These are phyloP conservation scores for Phytophthora ohioensis DNA, from an alignment of 352 stramenopile genomes.

Conservation along the genomic window DNA sequence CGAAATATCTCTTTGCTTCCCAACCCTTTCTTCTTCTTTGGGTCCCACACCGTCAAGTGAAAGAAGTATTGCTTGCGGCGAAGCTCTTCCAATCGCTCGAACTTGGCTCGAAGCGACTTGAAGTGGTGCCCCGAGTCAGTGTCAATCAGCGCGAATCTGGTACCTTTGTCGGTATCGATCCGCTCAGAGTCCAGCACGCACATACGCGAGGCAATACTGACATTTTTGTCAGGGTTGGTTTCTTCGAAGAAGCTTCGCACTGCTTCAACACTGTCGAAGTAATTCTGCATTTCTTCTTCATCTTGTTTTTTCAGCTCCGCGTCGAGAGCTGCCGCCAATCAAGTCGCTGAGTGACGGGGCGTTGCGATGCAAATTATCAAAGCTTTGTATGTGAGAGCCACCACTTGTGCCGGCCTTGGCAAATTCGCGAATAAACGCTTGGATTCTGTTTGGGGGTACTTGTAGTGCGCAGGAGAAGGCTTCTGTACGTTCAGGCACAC, in stretches of 20 bases:
- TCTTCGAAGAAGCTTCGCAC: neutral
- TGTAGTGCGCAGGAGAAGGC: too few relatives aligned
- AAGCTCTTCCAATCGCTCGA: neutral
- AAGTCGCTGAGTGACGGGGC: neutral
- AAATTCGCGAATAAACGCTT: neutral
- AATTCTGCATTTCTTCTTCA: conserved; percentile 1
- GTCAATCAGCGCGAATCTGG: neutral
- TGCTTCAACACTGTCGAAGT: neutral
- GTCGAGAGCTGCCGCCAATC: neutral
- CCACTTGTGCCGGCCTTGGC: neutral
- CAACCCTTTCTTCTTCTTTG: too few relatives aligned
- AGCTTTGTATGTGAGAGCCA: neutral
- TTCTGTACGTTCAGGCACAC: too few relatives aligned
- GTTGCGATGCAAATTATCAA: neutral
- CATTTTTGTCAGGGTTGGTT: neutral
- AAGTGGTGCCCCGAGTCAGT: neutral
- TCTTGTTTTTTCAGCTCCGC: neutral
- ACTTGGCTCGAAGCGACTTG: neutral
- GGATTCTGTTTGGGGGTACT: too few relatives aligned
- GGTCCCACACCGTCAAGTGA: too few relatives aligned
- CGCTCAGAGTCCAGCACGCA: neutral
- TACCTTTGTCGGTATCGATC: neutral
- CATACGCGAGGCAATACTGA: neutral
- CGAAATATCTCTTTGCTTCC: too few relatives aligned
- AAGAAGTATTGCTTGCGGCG: neutral